A percentile compares a stretch with the other conserved stretches of the same genome.
These are phyloP conservation scores for Lactarius sp. DNA, from an alignment of 768 basidiomycete genomes.

Conservation along the genomic window DNA sequence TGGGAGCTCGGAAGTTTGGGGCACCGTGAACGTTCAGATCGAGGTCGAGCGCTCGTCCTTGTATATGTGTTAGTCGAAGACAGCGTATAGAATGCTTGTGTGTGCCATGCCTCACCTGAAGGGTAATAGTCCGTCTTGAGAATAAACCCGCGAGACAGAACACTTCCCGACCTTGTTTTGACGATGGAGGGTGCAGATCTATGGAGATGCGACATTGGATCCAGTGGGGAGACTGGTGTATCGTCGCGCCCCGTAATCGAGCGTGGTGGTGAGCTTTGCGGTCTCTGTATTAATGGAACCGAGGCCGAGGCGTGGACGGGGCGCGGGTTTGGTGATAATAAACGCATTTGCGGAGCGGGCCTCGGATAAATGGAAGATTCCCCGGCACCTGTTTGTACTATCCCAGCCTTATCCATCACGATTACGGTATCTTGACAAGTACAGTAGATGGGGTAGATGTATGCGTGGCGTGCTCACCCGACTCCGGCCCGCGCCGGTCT, in stretches of 20 bases:
- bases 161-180: constrained; percentile 77
- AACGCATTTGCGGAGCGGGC: not conserved
- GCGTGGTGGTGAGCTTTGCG: constrained; percentile 15
- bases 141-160: constrained; percentile 84
- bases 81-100: not conserved
- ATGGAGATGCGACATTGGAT: constrained; percentile 58
- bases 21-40: constrained; percentile 92
- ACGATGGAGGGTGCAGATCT: constrained; percentile 71
- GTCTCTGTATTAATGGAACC: constrained; percentile 8
- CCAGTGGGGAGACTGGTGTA: constrained; percentile 36
- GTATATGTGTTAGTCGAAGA: constrained; percentile 8
- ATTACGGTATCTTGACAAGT: not conserved
- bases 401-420: not conserved
- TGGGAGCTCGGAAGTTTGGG: constrained; percentile 88
- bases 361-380: not conserved
- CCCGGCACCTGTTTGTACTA: not conserved
- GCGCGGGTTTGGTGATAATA: not conserved
- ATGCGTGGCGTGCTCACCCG: not conserved
- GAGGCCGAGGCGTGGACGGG: not conserved
- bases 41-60: constrained; percentile 88
- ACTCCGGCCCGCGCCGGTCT: not conserved
- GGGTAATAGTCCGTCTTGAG: constrained; percentile 92
- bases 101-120: constrained; percentile 41
- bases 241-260: constrained; percentile 3
- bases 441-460: not conserved